phyloP scores from a whole-genome alignment of 2,329 filamentous ascomycete genomes.

The Ustulina deusta region DNA sequence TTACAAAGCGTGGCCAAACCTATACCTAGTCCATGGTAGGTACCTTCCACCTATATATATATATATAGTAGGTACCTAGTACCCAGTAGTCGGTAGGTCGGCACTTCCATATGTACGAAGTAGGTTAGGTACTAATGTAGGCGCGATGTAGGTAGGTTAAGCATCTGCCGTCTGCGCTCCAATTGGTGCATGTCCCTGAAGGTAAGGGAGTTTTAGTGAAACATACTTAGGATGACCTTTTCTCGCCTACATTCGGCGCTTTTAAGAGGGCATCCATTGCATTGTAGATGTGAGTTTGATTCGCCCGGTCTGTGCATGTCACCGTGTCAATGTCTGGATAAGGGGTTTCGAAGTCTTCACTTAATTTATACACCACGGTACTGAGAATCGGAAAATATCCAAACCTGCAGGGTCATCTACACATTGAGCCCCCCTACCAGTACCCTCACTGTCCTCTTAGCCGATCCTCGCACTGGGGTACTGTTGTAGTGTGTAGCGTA shows the following conservation, averaged over 20 bases:
- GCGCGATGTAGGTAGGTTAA: no score
- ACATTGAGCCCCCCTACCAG: background rate
- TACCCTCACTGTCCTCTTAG: background rate
- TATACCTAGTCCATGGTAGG: no score
- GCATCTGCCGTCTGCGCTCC: background rate
- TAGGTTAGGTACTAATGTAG: no score
- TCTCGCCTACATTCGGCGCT: slow-evolving; percentile 1
- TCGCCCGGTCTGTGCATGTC: slow-evolving; percentile 8
- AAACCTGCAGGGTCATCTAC: slow-evolving; percentile 1
- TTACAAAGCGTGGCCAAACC: no score
- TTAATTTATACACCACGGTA: background rate
- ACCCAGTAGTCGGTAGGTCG: no score
- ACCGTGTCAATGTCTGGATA: slow-evolving; percentile 27
- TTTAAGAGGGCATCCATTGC: background rate
- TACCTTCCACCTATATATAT: no score
- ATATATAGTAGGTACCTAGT: no score
- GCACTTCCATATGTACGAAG: no score
- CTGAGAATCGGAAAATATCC: background rate
- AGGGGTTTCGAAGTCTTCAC: slow-evolving; percentile 13
- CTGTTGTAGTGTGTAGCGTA: background rate
- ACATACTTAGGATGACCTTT: background rate
- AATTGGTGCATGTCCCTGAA: background rate
- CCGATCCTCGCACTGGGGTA: no score
- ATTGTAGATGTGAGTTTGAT: slow-evolving; percentile 1
- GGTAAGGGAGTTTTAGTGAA: background rate